Evolutionary conservation across 2,329 filamentous ascomycete genomes (phyloP).

Genomic region (Pseudopyrenochaeta lycopersici): DNA sequence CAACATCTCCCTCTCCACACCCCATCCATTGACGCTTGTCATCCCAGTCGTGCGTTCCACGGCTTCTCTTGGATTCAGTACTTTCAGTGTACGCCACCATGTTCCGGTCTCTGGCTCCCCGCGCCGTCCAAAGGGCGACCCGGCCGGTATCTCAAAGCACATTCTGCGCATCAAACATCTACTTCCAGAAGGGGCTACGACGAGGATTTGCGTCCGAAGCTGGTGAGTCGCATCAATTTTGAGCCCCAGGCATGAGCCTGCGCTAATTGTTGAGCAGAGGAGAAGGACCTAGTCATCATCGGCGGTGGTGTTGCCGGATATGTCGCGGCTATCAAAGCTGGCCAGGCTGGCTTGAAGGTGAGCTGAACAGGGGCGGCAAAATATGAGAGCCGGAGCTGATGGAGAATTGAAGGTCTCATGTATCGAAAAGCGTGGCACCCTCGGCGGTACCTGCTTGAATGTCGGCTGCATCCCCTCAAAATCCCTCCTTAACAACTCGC

Average conservation of each 20-base stretch:
- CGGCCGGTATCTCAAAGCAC: constrained; percentile 48
- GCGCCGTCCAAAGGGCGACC: constrained; percentile 55
- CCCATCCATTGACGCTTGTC: constrained; percentile 50
- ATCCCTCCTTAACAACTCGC: constrained; percentile 99
- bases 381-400: constrained; percentile 13
- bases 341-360: constrained; percentile 95
- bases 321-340: constrained; percentile 98
- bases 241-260: constrained; percentile 23
- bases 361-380: constrained; percentile 26
- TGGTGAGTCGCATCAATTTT: constrained; percentile 48
- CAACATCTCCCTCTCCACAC: constrained; percentile 46
- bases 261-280: constrained; percentile 66
- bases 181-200: constrained; percentile 61
- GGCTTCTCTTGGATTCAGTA: constrained; percentile 38
- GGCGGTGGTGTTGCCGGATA: constrained; percentile 98
- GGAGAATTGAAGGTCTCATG: constrained; percentile 77
- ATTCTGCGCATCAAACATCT: constrained; percentile 54
- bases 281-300: constrained; percentile 97
- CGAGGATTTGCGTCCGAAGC: constrained; percentile 66
- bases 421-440: constrained; percentile 95
- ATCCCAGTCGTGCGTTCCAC: constrained; percentile 38
- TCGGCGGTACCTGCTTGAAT: constrained; percentile 97
- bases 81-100: constrained; percentile 50
- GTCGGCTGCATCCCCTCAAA: constrained; percentile 99
- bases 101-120: constrained; percentile 63